A percentile compares a stretch with the other conserved stretches of the same genome.
Evolutionary conservation across 495 filamentous ascomycete genomes (phyloP).

Genomic region (Neurospora sp.): DNA sequence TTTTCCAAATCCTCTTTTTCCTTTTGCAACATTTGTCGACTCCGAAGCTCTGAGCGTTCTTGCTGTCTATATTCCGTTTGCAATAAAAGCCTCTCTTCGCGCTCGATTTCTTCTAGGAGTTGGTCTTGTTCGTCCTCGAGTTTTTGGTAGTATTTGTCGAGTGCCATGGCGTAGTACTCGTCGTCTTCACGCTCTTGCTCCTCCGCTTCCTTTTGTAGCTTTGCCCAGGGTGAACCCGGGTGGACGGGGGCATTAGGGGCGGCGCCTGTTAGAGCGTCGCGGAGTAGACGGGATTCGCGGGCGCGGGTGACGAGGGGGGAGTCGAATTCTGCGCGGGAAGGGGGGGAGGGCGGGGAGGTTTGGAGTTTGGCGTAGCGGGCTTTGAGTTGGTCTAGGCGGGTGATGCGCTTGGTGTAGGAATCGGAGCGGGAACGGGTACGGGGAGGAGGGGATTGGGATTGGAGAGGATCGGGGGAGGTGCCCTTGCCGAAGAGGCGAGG

Average conservation of each 20-base stretch:
- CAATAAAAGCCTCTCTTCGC: not conserved
- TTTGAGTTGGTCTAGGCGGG: not conserved
- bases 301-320: not conserved
- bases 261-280: not conserved
- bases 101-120: not conserved
- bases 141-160: not conserved
- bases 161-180: not conserved
- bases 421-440: not conserved
- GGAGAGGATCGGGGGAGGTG: not conserved
- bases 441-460: not conserved
- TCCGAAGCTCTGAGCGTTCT: no score
- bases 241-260: accelerated
- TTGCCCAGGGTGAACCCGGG: not conserved
- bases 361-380: not conserved
- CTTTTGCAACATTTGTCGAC: no score
- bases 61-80: no score
- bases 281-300: not conserved
- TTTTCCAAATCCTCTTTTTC: not conserved
- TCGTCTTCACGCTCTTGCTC: not conserved
- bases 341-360: not conserved
- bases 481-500: not conserved
- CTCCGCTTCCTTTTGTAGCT: not conserved
- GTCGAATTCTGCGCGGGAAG: not conserved
- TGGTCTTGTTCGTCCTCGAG: not conserved
- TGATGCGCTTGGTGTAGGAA: not conserved